Evolutionary conservation across 73 alveolate species (phyloP).

Genomic region (Chromera velia): DNA sequence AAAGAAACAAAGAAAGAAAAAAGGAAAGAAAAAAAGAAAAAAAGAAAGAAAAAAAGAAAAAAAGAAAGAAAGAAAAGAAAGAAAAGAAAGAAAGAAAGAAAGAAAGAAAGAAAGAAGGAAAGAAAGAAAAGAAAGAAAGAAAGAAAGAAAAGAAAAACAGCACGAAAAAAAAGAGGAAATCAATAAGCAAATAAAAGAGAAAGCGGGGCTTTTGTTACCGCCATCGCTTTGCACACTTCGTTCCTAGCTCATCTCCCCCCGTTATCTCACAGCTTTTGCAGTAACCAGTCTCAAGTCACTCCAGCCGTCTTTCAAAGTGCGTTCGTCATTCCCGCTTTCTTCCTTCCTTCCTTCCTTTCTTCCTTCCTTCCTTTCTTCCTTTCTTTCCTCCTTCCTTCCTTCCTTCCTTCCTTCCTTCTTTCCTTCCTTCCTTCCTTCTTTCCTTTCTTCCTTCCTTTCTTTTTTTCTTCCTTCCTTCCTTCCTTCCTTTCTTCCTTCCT

Average conservation of each 20-base stretch:
- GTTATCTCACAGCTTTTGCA: background rate
- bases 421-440: slow-evolving; percentile 7
- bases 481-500: slow-evolving; percentile 12
- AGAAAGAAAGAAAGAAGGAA: background rate
- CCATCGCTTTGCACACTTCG: background rate
- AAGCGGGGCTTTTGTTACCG: background rate
- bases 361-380: background rate
- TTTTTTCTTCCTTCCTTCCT: slow-evolving; percentile 8
- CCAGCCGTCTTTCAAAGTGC: background rate
- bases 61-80: background rate
- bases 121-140: background rate
- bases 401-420: background rate
- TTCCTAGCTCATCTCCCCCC: background rate
- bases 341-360: background rate
- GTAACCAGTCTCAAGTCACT: background rate
- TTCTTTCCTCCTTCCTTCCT: background rate
- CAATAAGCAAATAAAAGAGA: background rate
- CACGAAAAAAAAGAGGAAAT: too few relatives aligned
- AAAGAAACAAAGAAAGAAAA: too few relatives aligned
- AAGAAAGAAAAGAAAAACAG: too few relatives aligned
- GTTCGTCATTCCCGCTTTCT: background rate
- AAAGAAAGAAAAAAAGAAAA: background rate
- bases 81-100: slow-evolving; percentile 3
- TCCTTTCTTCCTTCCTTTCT: background rate
- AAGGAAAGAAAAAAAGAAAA: background rate